Evolutionary conservation across 148 eudicot species (phyloP), one percentile per base, ranked within the genome.

Genomic region (Limonium bicolor): DNA sequence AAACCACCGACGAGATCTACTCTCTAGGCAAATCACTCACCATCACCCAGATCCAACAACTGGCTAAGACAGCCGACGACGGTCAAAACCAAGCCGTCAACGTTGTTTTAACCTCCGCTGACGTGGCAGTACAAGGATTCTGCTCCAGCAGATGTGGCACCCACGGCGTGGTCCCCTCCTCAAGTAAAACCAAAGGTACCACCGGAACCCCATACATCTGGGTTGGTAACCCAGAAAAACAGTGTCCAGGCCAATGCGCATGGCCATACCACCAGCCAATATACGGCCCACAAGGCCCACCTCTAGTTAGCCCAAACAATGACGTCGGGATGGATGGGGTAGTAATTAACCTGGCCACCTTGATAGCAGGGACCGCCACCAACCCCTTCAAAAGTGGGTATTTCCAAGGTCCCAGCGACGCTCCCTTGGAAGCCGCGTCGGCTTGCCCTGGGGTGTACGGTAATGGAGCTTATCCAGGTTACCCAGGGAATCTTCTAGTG

Each of bases 201-300:
- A 71, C 57, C 26, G 56, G 44, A 2, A 43, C 19, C 48, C 48
- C 48, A 12, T 43, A n/a, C 30, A 43, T 43, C 23, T 57, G 62
- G 62, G 62, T 57, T 1, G 62, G 62, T 0, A 57, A 57, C 54
- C 39, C 62, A 11, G 62, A 48, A 20, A 57, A 27, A 14, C 85
- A 77, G 14, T 82, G 93, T 20, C 78, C 93, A 15, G 92, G 90
- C 4, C 72, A 72, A 27, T 76, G 90, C 50, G 86, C 86, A 0
- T 78, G 86, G 86, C 86, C 86, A 1, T 79, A 74, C 28, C 78
- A 71, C 47, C 71, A 77, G 53, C 92, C 85, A 48, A 63, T 77
- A 2, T 67, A 66, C 60, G 92, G 92, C 24, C 92, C 92, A 35
- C 80, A 81, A 38, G 55, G 40, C 44, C 54, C 81, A 3, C 73